Evolutionary conservation across 164 flowering plant species (phyloP), one percentile per base, ranked within the genome.

Genomic region (Tetrastigma voinierianum): DNA sequence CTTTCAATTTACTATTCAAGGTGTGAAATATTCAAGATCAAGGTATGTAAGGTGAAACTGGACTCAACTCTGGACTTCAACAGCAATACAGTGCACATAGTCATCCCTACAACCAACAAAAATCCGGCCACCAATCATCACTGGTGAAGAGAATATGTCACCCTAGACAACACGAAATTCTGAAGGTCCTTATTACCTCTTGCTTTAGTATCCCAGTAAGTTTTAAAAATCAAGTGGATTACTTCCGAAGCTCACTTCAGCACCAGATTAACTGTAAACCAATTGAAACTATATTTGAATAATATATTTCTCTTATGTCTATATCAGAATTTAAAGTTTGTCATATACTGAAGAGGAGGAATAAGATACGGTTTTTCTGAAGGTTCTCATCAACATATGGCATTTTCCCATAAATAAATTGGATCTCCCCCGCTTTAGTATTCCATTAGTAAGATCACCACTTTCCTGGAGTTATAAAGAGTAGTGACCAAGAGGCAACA

Each of bases 101-200:
- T 94, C 93, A 77, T 94, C 97, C 69, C 97, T 81, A 75, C 96
- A 88, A 67, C 98, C 97, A 57, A 91, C 91, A 79, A 85, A 94
- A 73, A 91, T 80, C 64, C 80, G 74, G 23, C 96, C 96, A 59
- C 90, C 89, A 73, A 91, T 80, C 98, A 94, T 92, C 67, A 95
- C 84, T 2, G 96, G 96, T 16, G 97, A 89, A 53, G 96, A 91
- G 69, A 91, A 90, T 60, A 91, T 73, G 20, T 90, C 91, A 60
- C 91, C 96, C 20, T 70, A 71, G 3, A 91, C 46, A 86, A 51
- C 61, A 76, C 80, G 87, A 72, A 82, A 83, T 71, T 87, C 90
- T n/a, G 19, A 69, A 19, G 58, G 25, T 63, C 70, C n/a, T n/a
- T n/a, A n/a, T n/a, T n/a, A n/a, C n/a, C n/a, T n/a, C n/a, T n/a